Evolutionary conservation across 352 stramenopile species (phyloP), one percentile per base, ranked within the genome.

Genomic region (Globisporangium nagaii): DNA sequence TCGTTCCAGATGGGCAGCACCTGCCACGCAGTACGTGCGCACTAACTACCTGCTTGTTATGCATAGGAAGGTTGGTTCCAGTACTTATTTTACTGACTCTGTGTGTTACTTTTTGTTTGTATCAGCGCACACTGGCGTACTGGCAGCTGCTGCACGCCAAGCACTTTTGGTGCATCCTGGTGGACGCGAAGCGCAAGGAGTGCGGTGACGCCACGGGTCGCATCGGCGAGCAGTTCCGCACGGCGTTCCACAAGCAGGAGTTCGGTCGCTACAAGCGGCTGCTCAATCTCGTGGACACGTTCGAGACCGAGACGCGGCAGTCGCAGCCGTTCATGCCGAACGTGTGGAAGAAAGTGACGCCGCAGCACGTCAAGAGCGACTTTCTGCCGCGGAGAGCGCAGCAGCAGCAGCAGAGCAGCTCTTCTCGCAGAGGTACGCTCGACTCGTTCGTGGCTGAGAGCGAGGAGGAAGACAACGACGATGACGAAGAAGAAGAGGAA

Each of bases 131-230:
- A 4, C 57, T 92, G 28, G 70, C 67, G 3, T 94, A 84, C 55
- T 94, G 84, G 84, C 74, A 90, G 39, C 37, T 94, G 28, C 68
- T 89, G 7, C 84, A 94, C 30, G 78, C 84, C 28, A 94, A 94
- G 52, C 79, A 75, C 17, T 89, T 90, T 41, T 90, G 78, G 79
- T 86, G 75, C 8, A 71, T 72, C 15, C n/a, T 92, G 2, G 68
- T 94, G 27, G 77, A 90, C 31, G 75, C 74, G 10, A 90, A 89
- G 60, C 60, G 68, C 17, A 70, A 68, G 13, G 56, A 75, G 36
- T 65, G 32, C 54, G 53, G 68, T 0, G 69, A 84, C 50, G 64
- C 53, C 13, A 68, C 61, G 0, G 80, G 76, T 1, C 70, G 73
- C 15, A 87, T 90, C 42, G 25, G 62, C n/a, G 61, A 75, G 1